Evolutionary conservation across 164 flowering plant species (phyloP).

Genomic region (Tinospora cordifolia): DNA sequence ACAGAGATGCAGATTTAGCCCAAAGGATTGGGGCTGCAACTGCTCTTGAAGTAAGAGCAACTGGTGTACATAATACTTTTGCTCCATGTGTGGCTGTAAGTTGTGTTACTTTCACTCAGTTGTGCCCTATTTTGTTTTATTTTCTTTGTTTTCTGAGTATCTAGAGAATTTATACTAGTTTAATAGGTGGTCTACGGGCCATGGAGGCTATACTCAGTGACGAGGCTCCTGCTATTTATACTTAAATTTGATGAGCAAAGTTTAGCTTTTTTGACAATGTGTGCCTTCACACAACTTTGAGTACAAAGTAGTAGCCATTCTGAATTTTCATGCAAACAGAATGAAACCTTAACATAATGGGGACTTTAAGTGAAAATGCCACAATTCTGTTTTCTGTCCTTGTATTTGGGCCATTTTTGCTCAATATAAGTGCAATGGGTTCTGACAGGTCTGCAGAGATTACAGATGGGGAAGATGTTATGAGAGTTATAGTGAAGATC

Average conservation of each 20-base stretch:
- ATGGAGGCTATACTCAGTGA: too few relatives aligned
- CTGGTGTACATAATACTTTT: conserved; percentile 51
- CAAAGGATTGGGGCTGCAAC: conserved; percentile 53
- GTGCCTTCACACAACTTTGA: neutral
- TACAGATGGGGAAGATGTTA: conserved; percentile 78
- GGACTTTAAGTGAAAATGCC: neutral
- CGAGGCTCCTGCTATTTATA: neutral
- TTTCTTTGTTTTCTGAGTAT: neutral
- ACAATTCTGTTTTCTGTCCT: neutral
- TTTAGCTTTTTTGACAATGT: neutral
- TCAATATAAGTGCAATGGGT: neutral
- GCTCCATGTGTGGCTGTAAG: conserved; percentile 73
- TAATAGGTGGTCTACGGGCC: too few relatives aligned
- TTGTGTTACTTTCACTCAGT: conserved; percentile 3
- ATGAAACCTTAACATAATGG: neutral
- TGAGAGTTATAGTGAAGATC: conserved; percentile 64
- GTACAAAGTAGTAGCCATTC: neutral
- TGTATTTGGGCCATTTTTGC: neutral
- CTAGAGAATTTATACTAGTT: too few relatives aligned
- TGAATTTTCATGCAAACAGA: neutral
- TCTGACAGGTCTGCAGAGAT: conserved; percentile 53
- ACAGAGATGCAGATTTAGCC: conserved; percentile 55
- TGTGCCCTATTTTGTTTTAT: neutral
- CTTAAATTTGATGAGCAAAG: neutral
- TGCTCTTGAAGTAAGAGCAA: conserved; percentile 65